Percentiles rank a stretch among this genome's conserved stretches.
Evolutionary conservation across 2,329 filamentous ascomycete species (phyloP).

Genomic region (Thermoascus crustaceus): DNA sequence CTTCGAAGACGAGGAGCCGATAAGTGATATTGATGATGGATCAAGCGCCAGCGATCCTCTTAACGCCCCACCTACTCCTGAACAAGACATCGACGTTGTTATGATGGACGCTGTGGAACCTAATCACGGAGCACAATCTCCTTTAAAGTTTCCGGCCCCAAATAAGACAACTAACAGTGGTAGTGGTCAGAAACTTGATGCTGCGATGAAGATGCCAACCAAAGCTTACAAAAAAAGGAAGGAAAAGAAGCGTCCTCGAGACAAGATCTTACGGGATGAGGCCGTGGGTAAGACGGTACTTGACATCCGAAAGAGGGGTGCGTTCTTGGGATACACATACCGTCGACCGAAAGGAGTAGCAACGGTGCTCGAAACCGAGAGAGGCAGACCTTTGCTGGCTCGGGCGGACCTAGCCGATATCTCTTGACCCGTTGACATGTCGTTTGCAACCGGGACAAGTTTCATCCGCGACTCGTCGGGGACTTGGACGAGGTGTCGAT

Average conservation of each 20-base stretch:
- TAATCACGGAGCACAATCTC: not conserved
- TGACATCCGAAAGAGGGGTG: constrained; percentile 69
- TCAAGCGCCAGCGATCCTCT: constrained; percentile 15
- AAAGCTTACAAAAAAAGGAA: constrained; percentile 45
- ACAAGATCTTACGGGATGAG: constrained; percentile 72
- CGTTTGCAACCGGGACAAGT: too few species aligned
- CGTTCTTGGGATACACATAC: constrained; percentile 88
- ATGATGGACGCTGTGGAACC: constrained; percentile 1
- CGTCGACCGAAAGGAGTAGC: constrained; percentile 38
- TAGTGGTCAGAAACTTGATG: constrained; percentile 8
- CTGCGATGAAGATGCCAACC: constrained; percentile 33
- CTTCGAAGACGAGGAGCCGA: constrained; percentile 66
- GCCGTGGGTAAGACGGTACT: constrained; percentile 59
- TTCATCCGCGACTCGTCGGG: too few species aligned
- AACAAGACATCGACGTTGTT: constrained; percentile 1
- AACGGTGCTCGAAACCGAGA: constrained; percentile 26
- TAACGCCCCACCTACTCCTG: constrained; percentile 25
- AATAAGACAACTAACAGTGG: not conserved
- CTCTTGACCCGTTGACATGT: not conserved
- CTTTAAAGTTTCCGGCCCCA: not conserved
- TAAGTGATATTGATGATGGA: constrained; percentile 52
- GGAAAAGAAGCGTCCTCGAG: constrained; percentile 72
- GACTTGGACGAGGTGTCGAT: too few species aligned
- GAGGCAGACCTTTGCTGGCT: constrained; percentile 19
- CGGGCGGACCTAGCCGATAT: constrained; percentile 18